These are phyloP conservation scores for Immersiella caudata DNA, from an alignment of 495 filamentous ascomycete genomes.

Conservation along the genomic window DNA sequence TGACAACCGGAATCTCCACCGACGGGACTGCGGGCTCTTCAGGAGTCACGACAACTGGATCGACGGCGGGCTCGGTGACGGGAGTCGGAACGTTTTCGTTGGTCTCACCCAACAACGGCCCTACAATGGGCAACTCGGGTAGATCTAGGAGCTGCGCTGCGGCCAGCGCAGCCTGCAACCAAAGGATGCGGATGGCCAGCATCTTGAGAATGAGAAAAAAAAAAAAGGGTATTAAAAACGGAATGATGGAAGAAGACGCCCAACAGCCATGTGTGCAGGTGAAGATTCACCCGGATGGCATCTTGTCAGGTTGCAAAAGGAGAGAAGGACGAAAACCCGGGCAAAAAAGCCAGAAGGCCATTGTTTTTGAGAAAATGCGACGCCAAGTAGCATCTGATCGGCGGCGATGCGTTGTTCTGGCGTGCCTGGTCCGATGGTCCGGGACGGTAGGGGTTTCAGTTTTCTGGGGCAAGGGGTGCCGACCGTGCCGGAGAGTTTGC, in stretches of 20 bases:
- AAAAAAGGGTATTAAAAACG: conserved; percentile 10
- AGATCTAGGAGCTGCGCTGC: conserved; percentile 28
- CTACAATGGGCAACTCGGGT: conserved; percentile 8
- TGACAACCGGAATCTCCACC: neutral
- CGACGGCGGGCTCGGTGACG: neutral
- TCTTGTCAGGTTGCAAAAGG: conserved; percentile 14
- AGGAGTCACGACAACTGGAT: neutral
- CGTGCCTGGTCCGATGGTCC: conserved; percentile 16
- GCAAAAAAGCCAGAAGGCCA: neutral
- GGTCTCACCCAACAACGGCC: neutral
- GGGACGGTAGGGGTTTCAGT: conserved; percentile 19
- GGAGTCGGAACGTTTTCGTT: conserved; percentile 1
- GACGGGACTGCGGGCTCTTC: conserved; percentile 3
- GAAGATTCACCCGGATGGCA: conserved; percentile 18
- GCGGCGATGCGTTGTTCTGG: neutral
- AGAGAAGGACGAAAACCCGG: neutral
- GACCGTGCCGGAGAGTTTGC: too few species aligned
- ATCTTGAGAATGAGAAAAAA: conserved; percentile 25
- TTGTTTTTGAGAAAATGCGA: neutral
- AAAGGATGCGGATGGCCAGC: conserved; percentile 38
- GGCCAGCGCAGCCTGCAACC: conserved; percentile 33
- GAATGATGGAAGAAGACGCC: conserved; percentile 16
- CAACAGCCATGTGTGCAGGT: conserved; percentile 5
- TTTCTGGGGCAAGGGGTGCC: conserved; percentile 10
- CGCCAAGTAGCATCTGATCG: neutral